Evolutionary conservation across 129 eudicot species (phyloP), one percentile per base, ranked within the genome.

Genomic region (Gnaphalium uliginosum): DNA sequence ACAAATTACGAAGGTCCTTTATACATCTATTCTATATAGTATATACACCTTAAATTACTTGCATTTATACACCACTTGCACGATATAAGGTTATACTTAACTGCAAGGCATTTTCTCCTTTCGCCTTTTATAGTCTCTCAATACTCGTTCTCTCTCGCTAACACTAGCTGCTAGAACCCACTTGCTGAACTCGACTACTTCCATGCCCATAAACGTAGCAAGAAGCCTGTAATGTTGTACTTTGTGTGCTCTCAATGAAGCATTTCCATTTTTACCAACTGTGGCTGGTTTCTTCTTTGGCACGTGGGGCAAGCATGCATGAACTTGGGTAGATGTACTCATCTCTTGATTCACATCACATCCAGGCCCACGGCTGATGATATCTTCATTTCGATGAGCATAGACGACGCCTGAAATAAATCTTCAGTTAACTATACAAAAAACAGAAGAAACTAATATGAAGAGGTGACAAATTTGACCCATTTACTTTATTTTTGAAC

Each of bases 341-440:
- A 19, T 50, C 56, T 84, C 88, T 73, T 65, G 77, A 63, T 60
- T 67, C 58, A 48, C 76, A 35, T 77, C 75, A 32, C 32, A 30
- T 48, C 84, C 81, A 60, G 78, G 81, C 64, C 88, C 81, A n/a
- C 69, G 66, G 81, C 90, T 89, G 48, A 94, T 88, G 37, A 94
- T 82, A 50, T 94, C 97, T 78, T 88, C 96, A 50, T 90, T 86
- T 9, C 97, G 90, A 78, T 94, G 98, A 59, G 96, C 87, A 78
- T 94, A 90, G 33, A 93, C 86, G 48, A 88, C 85, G 39, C 98
- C 98, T 93, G 81, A 67, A 54, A 19, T 76, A 26, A 8, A 70
- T 8, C 62, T 24, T 56, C 51, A 3, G 18, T 43, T 43, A 43
- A 43, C 24, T 59, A 59, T 1, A n/a, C n/a, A n/a, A 22, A 59